These are phyloP conservation scores for Penicillium sp. DNA, from an alignment of 2,329 filamentous ascomycete genomes.

Conservation along the genomic window DNA sequence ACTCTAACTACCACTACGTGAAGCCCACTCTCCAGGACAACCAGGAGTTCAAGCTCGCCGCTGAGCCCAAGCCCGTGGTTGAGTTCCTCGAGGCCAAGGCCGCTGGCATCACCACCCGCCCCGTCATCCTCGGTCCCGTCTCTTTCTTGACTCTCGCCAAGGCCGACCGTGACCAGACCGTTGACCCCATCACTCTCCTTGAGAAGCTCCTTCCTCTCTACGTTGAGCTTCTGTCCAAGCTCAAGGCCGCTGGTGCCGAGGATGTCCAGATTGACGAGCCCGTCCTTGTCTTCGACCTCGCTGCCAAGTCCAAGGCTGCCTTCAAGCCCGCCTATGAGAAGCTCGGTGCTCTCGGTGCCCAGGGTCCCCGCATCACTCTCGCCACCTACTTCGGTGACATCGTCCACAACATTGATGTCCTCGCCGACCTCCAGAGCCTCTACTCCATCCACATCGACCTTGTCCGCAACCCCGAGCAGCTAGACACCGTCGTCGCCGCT, in stretches of 20 bases:
- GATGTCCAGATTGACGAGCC: constrained; percentile 98
- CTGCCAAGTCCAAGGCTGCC: constrained; percentile 84
- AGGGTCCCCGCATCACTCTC: constrained; percentile 83
- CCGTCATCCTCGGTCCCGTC: constrained; percentile 91
- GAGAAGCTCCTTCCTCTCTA: constrained; percentile 94
- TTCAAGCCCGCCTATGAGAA: constrained; percentile 98
- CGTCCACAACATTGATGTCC: constrained; percentile 94
- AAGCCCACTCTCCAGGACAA: constrained; percentile 97
- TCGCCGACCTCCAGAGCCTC: constrained; percentile 70
- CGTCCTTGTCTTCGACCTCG: constrained; percentile 90
- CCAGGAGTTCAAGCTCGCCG: constrained; percentile 88
- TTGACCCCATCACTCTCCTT: constrained; percentile 90
- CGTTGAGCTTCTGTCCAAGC: constrained; percentile 84
- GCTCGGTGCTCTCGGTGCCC: constrained; percentile 67
- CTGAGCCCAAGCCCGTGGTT: constrained; percentile 86
- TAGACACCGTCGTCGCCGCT: constrained; percentile 77
- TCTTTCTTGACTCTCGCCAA: constrained; percentile 98
- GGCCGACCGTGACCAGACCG: constrained; percentile 91
- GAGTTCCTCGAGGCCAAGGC: constrained; percentile 99
- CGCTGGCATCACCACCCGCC: constrained; percentile 87
- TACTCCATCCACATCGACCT: constrained; percentile 92
- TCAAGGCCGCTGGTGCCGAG: constrained; percentile 95
- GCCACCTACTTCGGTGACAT: constrained; percentile 99
- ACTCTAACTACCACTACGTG: constrained; percentile 99
- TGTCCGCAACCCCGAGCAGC: constrained; percentile 97